These are phyloP conservation scores for Plasmodium vivax DNA, from an alignment of 169 alveolate species.

Conservation along the genomic window DNA sequence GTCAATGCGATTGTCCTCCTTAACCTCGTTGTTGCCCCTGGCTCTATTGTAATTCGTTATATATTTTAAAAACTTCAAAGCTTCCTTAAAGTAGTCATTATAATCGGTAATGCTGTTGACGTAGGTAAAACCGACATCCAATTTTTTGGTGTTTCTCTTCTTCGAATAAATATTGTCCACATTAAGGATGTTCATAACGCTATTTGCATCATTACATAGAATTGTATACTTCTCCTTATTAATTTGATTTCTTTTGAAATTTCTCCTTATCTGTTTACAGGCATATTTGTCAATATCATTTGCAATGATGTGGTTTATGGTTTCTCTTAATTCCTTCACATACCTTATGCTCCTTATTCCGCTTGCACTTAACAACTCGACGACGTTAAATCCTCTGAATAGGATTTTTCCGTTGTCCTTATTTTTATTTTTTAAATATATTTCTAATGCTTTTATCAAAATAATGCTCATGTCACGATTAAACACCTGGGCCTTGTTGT, in stretches of 20 bases:
- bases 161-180: conserved; percentile 29
- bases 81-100: conserved; percentile 58
- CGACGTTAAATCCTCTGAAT: conserved; percentile 82
- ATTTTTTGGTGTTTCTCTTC: conserved; percentile 50
- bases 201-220: conserved; percentile 84
- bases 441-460: conserved; percentile 86
- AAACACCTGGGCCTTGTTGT: conserved; percentile 94
- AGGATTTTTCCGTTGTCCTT: conserved; percentile 65
- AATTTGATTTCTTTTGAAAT: conserved; percentile 75
- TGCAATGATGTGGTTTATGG: conserved; percentile 83
- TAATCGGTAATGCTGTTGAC: conserved; percentile 20
- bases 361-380: conserved; percentile 85
- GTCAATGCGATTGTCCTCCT: background rate
- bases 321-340: conserved; percentile 89
- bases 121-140: conserved; percentile 67
- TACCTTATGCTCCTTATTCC: conserved; percentile 92
- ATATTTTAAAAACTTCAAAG: conserved; percentile 47
- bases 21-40: background rate
- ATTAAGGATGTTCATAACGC: conserved; percentile 68
- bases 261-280: conserved; percentile 77
- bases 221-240: conserved; percentile 76
- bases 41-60: conserved; percentile 23
- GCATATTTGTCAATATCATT: conserved; percentile 91
- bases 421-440: conserved; percentile 75
- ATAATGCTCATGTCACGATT: conserved; percentile 93